A percentile compares a stretch with the other conserved stretches of the same genome.
These are phyloP conservation scores for Coemansia sp. DNA, from an alignment of 192 early-diverging fungal genomes.

Conservation along the genomic window DNA sequence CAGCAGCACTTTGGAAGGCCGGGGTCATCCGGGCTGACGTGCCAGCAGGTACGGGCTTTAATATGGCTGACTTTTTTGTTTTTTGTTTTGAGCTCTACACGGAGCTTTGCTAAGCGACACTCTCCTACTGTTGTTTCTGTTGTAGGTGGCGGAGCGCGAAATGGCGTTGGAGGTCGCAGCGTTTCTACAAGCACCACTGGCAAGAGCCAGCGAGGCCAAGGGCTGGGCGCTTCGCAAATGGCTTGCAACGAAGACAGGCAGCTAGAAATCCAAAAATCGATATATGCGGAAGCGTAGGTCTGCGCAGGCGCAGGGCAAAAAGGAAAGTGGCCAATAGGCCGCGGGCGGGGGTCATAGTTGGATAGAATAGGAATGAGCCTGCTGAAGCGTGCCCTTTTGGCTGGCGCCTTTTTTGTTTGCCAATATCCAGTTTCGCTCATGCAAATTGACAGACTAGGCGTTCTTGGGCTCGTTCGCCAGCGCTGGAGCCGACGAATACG, in stretches of 20 bases:
- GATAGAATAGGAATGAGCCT: not conserved
- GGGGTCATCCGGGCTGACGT: slow-evolving; percentile 10
- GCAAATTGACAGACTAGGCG: slow-evolving; percentile 8
- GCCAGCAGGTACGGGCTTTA: slow-evolving; percentile 15
- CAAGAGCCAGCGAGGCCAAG: slow-evolving; percentile 14
- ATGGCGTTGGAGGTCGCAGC: slow-evolving; percentile 47
- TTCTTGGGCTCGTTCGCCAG: slow-evolving; percentile 4
- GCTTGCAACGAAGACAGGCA: not conserved
- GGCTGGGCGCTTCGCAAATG: slow-evolving; percentile 32
- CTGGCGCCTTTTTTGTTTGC: not conserved
- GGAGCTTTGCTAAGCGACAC: not conserved
- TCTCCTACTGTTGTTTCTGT: not conserved
- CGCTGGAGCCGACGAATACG: not conserved
- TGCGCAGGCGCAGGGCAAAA: not conserved
- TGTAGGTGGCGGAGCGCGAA: slow-evolving; percentile 28
- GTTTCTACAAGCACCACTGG: slow-evolving; percentile 40
- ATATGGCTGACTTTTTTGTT: not conserved
- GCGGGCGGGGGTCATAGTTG: not conserved
- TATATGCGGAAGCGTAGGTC: slow-evolving; percentile 1
- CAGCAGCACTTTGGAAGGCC: slow-evolving; percentile 19
- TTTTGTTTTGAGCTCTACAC: not conserved
- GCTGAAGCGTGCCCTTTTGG: not conserved
- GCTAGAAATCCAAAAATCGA: not conserved
- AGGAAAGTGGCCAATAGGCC: not conserved
- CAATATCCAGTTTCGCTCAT: not conserved